These are phyloP conservation scores for Polytrichum formosum DNA, from an alignment of 225 moss, liverwort and hornwort genomes.

Conservation along the genomic window DNA sequence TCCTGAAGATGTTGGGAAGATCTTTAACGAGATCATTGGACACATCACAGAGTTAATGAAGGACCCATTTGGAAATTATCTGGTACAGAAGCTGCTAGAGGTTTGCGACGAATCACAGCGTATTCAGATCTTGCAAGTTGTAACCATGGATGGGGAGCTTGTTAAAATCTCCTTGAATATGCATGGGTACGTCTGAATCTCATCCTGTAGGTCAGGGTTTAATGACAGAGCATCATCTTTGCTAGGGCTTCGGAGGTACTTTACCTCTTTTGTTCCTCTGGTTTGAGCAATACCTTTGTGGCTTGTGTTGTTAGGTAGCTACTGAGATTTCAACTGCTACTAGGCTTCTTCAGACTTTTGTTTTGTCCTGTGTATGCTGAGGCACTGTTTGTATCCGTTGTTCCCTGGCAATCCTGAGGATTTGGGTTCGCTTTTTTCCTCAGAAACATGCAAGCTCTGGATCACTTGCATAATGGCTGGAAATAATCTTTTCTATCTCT, in stretches of 20 bases:
- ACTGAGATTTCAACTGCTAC: too few relatives aligned
- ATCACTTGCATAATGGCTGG: too few relatives aligned
- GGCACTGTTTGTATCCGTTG: too few relatives aligned
- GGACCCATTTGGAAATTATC: conserved; percentile 66
- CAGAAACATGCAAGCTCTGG: too few relatives aligned
- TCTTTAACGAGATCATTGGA: conserved; percentile 59
- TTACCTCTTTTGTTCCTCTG: too few relatives aligned
- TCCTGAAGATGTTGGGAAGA: conserved; percentile 59
- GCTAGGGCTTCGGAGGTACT: not conserved
- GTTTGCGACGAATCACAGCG: conserved; percentile 58
- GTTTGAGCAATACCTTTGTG: too few relatives aligned
- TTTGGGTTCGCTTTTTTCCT: too few relatives aligned
- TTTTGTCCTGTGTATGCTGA: too few relatives aligned
- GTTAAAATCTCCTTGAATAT: conserved; percentile 62
- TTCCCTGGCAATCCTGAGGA: too few relatives aligned
- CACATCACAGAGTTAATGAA: conserved; percentile 70
- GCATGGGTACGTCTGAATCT: conserved; percentile 46
- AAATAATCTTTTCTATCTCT: too few relatives aligned
- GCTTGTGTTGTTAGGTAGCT: too few relatives aligned
- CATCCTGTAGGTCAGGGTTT: not conserved
- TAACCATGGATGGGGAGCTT: conserved; percentile 53
- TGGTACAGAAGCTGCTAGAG: conserved; percentile 66
- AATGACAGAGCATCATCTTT: not conserved
- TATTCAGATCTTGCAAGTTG: conserved; percentile 61
- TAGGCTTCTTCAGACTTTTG: too few relatives aligned